These are phyloP conservation scores for Cystobasidium slooffiae DNA, from an alignment of 1,284 basidiomycete species.

Conservation along the genomic window DNA sequence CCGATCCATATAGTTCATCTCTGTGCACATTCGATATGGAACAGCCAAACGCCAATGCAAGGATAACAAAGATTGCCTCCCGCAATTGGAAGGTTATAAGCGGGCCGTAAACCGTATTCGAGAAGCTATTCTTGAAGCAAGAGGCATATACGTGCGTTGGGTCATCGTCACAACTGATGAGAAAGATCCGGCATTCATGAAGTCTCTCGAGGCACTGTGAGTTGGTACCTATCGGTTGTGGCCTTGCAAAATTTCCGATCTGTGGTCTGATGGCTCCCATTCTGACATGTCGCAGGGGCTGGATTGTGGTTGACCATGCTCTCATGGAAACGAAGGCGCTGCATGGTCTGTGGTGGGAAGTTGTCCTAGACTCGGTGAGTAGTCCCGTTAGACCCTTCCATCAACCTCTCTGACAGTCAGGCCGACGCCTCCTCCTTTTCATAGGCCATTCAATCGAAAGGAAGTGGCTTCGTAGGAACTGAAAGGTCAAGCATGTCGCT, in stretches of 20 bases:
- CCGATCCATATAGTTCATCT: conserved; percentile 25
- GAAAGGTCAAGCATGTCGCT: conserved; percentile 38
- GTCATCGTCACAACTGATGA: conserved; percentile 40
- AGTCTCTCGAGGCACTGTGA: conserved; percentile 22
- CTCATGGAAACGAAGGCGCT: conserved; percentile 5
- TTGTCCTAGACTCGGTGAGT: conserved; percentile 41
- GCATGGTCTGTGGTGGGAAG: conserved; percentile 35
- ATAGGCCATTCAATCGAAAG: conserved; percentile 40
- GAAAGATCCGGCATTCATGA: conserved; percentile 19
- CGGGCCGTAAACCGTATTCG: conserved; percentile 34
- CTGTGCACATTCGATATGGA: conserved; percentile 44
- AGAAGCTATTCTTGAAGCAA: conserved; percentile 19
- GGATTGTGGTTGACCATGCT: conserved; percentile 32
- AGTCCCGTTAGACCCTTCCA: not conserved
- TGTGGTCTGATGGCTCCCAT: too few species aligned
- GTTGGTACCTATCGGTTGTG: not conserved
- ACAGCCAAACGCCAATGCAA: conserved; percentile 31
- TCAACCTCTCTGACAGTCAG: not conserved
- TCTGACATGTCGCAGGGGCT: too few species aligned
- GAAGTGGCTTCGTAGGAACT: conserved; percentile 41
- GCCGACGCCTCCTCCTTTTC: not conserved
- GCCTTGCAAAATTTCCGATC: not conserved
- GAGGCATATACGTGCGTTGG: conserved; percentile 22
- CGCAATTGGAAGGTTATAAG: conserved; percentile 41
- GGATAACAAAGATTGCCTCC: conserved; percentile 31